A percentile compares a stretch with the other conserved stretches of the same genome.
Conservation (phyloP, 1,139 yeast genomes). For the Zygosaccharomyces sapae region DNA sequence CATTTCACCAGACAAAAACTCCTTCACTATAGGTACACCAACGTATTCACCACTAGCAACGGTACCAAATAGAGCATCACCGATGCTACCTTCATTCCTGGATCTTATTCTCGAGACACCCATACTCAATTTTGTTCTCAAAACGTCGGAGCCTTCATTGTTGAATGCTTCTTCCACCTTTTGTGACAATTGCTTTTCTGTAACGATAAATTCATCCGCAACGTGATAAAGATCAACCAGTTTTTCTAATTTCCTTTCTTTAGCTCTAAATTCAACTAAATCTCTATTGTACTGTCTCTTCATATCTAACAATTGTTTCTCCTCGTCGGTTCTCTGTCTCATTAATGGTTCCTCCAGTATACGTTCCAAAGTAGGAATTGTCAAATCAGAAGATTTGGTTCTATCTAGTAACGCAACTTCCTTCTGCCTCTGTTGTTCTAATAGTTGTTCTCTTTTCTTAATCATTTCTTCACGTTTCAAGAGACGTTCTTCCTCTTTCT, state of each 20-base stretch:
- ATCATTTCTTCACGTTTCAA: slow-evolving; percentile 40
- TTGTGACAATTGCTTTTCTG: slow-evolving; percentile 35
- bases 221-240: slow-evolving; percentile 71
- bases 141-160: slow-evolving; percentile 21
- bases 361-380: slow-evolving; percentile 76
- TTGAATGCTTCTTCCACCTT: slow-evolving; percentile 37
- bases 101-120: slow-evolving; percentile 19
- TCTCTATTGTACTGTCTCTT: slow-evolving; percentile 54
- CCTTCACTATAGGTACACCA: slow-evolving; percentile 34
- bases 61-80: slow-evolving; percentile 37
- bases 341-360: slow-evolving; percentile 65
- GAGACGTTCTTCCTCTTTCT: slow-evolving; percentile 54
- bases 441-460: slow-evolving; percentile 34
- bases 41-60: slow-evolving; percentile 29
- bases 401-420: slow-evolving; percentile 27
- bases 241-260: slow-evolving; percentile 48
- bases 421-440: slow-evolving; percentile 37
- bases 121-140: slow-evolving; percentile 21
- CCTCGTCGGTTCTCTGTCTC: slow-evolving; percentile 67
- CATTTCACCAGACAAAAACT: slow-evolving; percentile 34
- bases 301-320: slow-evolving; percentile 46
- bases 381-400: slow-evolving; percentile 41
- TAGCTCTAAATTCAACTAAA: slow-evolving; percentile 41
- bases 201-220: slow-evolving; percentile 45
- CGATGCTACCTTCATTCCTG: slow-evolving; percentile 24